A percentile compares a stretch with the other conserved stretches of the same genome.
Conservation (phyloP, 352 stramenopile genomes). For the Phytopythium sindhum region DNA sequence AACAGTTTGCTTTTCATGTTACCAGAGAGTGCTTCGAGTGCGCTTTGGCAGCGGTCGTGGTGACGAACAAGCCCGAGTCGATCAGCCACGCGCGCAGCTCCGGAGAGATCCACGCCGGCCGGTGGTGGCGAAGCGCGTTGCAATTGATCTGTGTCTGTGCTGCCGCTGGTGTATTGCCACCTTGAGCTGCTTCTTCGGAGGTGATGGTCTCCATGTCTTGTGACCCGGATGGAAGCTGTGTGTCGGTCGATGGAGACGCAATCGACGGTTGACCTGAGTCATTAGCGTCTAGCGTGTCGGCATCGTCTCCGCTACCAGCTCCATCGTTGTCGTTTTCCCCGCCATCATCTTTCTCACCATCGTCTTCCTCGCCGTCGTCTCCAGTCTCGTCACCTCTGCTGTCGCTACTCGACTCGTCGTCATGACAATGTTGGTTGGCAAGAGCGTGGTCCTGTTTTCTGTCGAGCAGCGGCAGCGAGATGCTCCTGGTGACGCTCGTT, state of each 20-base stretch:
- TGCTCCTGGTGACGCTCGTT: background rate
- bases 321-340: no score
- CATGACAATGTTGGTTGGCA: background rate
- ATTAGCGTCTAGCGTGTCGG: background rate
- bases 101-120: constrained; percentile 58
- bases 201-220: no score
- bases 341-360: constrained; percentile 10
- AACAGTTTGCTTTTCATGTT: background rate
- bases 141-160: background rate
- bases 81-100: constrained; percentile 52
- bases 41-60: constrained; percentile 6
- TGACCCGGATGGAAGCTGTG: no score
- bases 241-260: background rate
- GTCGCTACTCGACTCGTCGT: background rate
- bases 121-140: constrained; percentile 29
- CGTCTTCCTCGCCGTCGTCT: constrained; percentile 5
- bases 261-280: background rate
- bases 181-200: background rate
- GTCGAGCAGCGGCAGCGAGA: constrained; percentile 5
- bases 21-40: background rate
- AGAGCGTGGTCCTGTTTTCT: background rate
- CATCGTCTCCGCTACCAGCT: background rate
- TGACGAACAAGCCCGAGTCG: constrained; percentile 43
- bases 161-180: background rate
- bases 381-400: constrained; percentile 11